Base-by-base conservation (phyloP, 805 yeast species). In the Tetrapisispora phaffii region DNA sequence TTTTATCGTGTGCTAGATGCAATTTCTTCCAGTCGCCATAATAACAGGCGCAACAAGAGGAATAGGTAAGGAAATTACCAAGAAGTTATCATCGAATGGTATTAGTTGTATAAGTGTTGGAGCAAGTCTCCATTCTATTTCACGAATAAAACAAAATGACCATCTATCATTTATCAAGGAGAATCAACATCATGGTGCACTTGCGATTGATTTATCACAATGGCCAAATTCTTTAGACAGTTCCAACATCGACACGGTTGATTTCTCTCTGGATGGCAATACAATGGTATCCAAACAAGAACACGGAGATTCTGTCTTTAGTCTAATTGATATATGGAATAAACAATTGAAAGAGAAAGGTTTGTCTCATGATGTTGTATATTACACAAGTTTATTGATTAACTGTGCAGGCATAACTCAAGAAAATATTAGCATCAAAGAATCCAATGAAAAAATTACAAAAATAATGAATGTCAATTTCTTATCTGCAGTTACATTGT, bases 31-130 rank as follows among this genome's bases (percentile, higher is more conserved):
- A 1, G 62, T 60, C 6, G 65, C 65, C 2, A 53, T 71, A 4
- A 50, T 71, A n/a, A 63, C 72, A 1, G 75, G 76, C 13, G 70
- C 70, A 19, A 67, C 70, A 20, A 58, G 70, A 45, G 75, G 75
- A 4, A 65, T 71, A 41, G 75, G 75, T 6, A 57, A 58, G 16
- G 59, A 56, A 1, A 50, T 70, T 7, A 62, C 56, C 2, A 56
- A 60, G 35, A 52, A 53, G 34, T 48, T 68, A 7, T 49, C 59
- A 0, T 36, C 40, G 2, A 46, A 60, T 29, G 65, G 65, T 6
- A 10, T 59, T 6, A 52, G 56, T 34, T 58, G 63, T 39, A 38
- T 61, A 3, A 47, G 52, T 13, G 44, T 62, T n/a, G 65, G 62
- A 1, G 54, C 63, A 5, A 49, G 46, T 7, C 35, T 21, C 20